Conservation (phyloP, 176 grass and related monocot species). For the Luzula sylvatica region DNA sequence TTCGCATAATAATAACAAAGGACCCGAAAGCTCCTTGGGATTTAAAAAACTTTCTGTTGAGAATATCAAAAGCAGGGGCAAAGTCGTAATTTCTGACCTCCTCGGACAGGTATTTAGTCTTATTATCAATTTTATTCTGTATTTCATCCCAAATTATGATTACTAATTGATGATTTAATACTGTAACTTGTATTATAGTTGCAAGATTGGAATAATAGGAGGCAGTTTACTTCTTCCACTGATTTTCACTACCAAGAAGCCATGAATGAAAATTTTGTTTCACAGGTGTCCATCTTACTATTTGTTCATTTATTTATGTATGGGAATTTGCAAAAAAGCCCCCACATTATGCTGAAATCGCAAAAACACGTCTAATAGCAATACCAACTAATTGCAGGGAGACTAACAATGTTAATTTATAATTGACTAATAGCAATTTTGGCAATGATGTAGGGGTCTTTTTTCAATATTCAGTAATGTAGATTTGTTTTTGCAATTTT, state of each 20-base stretch:
- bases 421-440: no score
- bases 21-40: constrained; percentile 31
- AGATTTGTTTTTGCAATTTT: constrained; percentile 10
- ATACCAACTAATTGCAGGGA: no score
- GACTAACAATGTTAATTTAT: no score
- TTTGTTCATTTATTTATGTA: background rate
- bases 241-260: constrained; percentile 97
- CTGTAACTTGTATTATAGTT: constrained; percentile 40
- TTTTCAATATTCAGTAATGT: background rate
- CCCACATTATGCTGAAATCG: no score
- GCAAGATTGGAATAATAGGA: constrained; percentile 95
- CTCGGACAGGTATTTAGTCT: constrained; percentile 43
- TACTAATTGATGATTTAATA: background rate
- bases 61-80: constrained; percentile 61
- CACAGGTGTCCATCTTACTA: constrained; percentile 46
- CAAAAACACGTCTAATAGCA: no score
- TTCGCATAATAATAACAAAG: constrained; percentile 42
- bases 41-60: constrained; percentile 83
- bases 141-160: constrained; percentile 8
- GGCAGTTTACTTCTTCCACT: constrained; percentile 60
- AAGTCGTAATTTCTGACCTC: constrained; percentile 72
- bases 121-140: background rate
- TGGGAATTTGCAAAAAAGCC: no score
- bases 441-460: background rate
- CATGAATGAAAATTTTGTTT: constrained; percentile 90